Percentiles rank a stretch among this genome's conserved stretches.
Evolutionary conservation across 257 asterid genomes (phyloP).

Genomic region (Scutellaria minor): DNA sequence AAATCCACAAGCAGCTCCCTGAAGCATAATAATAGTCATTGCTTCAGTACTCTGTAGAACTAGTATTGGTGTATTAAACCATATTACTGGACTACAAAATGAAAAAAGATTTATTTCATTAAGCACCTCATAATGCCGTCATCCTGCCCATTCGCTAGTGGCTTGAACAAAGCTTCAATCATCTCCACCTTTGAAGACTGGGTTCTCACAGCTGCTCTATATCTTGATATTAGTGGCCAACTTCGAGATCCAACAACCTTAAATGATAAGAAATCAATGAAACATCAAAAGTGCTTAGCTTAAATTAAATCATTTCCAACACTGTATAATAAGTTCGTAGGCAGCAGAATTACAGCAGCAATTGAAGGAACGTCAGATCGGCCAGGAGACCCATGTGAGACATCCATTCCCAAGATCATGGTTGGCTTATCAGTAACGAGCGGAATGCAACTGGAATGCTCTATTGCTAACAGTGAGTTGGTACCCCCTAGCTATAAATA

Average conservation of each 20-base stretch:
- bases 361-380: constrained; percentile 85
- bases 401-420: constrained; percentile 93
- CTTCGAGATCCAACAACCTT: constrained; percentile 93
- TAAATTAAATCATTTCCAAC: constrained; percentile 22
- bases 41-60: constrained; percentile 31
- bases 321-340: constrained; percentile 24
- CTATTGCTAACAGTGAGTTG: constrained; percentile 82
- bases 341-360: constrained; percentile 75
- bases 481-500: constrained; percentile 81
- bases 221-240: constrained; percentile 93
- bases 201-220: constrained; percentile 89
- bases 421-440: constrained; percentile 75
- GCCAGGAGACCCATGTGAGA: constrained; percentile 92
- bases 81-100: constrained; percentile 20
- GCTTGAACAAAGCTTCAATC: constrained; percentile 84
- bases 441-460: constrained; percentile 59
- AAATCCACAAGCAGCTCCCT: constrained; percentile 93
- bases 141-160: constrained; percentile 80
- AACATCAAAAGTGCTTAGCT: constrained; percentile 29
- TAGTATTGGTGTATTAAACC: constrained; percentile 4
- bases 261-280: constrained; percentile 27
- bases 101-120: constrained; percentile 3
- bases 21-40: constrained; percentile 36
- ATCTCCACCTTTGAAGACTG: constrained; percentile 86
- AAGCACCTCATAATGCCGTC: constrained; percentile 88